Evolutionary conservation across 78 protist species (phyloP).

Genomic region (Dictyostelium intermedium): DNA sequence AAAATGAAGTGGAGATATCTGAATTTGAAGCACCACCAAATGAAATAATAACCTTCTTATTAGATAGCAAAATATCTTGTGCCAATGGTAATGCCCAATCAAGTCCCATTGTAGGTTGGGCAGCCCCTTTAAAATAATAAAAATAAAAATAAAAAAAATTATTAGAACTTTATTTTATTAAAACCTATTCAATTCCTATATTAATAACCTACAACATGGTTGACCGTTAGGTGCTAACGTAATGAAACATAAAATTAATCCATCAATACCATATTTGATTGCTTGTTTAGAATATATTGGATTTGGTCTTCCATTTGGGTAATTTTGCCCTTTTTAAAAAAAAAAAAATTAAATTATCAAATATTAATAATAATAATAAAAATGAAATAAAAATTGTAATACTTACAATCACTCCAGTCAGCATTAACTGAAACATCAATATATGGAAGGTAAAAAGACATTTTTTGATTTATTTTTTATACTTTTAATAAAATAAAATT

Average conservation of each 20-base stretch:
- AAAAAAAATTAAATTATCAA: not conserved
- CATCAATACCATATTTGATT: not conserved
- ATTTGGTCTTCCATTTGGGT: slow-evolving; percentile 13
- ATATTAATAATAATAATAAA: too few relatives aligned
- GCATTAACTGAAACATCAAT: not conserved
- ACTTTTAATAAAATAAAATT: too few relatives aligned
- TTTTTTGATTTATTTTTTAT: too few relatives aligned
- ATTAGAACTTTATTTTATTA: too few relatives aligned
- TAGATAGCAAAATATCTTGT: not conserved
- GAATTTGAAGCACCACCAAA: not conserved
- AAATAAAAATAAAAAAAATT: too few relatives aligned
- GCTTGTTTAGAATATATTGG: not conserved
- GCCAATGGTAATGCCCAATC: slow-evolving; percentile 26
- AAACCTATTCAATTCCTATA: too few relatives aligned
- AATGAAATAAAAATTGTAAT: too few relatives aligned
- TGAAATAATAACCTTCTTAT: not conserved
- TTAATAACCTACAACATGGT: not conserved
- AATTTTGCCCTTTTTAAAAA: not conserved
- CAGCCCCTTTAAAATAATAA: not conserved
- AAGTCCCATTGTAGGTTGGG: not conserved
- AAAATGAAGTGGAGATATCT: not conserved
- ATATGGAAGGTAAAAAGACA: not conserved
- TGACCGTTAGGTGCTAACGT: not conserved
- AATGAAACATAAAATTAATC: not conserved
- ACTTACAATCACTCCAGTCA: not conserved